A percentile compares a stretch with the other conserved stretches of the same genome.
These are phyloP conservation scores for Colletotrichum graminicola DNA, from an alignment of 2,329 filamentous ascomycete species.

Conservation along the genomic window DNA sequence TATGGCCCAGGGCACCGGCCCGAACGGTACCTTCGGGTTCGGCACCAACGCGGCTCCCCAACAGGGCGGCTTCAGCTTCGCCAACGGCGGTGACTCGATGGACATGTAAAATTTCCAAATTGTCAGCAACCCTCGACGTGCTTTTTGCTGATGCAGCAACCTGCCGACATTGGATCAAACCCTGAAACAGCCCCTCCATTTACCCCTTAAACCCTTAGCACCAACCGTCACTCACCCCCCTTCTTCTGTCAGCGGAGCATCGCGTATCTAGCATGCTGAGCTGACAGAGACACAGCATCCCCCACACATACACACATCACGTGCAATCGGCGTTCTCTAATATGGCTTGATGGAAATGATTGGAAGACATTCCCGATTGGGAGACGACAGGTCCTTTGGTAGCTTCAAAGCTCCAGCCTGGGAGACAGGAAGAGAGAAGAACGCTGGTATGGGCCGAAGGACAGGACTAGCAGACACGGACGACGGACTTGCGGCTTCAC, in stretches of 20 bases:
- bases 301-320: constrained; percentile 41
- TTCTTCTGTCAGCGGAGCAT: constrained; percentile 35
- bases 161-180: constrained; percentile 8
- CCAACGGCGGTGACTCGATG: constrained; percentile 76
- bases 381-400: constrained; percentile 65
- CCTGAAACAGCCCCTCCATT: constrained; percentile 17
- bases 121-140: constrained; percentile 21
- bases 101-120: constrained; percentile 65
- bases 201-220: constrained; percentile 21
- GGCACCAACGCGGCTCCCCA: constrained; percentile 71
- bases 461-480: constrained; percentile 27
- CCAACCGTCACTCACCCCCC: constrained; percentile 32
- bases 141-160: constrained; percentile 26
- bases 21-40: constrained; percentile 84
- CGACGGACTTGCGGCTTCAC: constrained; percentile 28
- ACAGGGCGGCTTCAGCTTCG: constrained; percentile 94
- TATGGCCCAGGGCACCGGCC: constrained; percentile 76
- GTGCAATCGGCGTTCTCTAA: constrained; percentile 49
- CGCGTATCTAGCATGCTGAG: constrained; percentile 22
- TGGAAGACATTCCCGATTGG: constrained; percentile 41
- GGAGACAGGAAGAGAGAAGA: constrained; percentile 45
- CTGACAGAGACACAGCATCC: constrained; percentile 41
- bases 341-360: constrained; percentile 54
- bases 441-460: constrained; percentile 32
- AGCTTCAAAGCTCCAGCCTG: constrained; percentile 76